phyloP scores from a whole-genome alignment of 2,329 filamentous ascomycete genomes.

The Ascochyta rabiei region DNA sequence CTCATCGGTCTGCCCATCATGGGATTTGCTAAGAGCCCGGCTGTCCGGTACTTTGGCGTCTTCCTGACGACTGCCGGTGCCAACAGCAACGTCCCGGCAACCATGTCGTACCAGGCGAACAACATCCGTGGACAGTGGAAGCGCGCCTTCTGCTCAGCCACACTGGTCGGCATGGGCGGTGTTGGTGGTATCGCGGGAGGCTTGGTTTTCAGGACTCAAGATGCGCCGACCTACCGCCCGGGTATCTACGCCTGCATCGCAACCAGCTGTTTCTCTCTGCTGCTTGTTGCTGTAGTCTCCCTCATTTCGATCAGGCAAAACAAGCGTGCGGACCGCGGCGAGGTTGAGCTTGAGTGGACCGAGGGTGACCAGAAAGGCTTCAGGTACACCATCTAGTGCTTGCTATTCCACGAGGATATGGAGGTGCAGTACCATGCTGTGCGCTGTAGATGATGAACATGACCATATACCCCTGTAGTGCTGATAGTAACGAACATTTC shows the following conservation, averaged over 20 bases:
- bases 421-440: neutral
- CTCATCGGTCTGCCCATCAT: slow-evolving; percentile 75
- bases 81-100: slow-evolving; percentile 76
- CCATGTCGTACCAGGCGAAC: slow-evolving; percentile 83
- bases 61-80: slow-evolving; percentile 78
- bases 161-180: slow-evolving; percentile 76
- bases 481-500: neutral
- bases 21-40: slow-evolving; percentile 65
- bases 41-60: slow-evolving; percentile 73
- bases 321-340: slow-evolving; percentile 48
- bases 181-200: slow-evolving; percentile 79
- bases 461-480: neutral
- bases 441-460: neutral
- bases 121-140: slow-evolving; percentile 92
- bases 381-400: slow-evolving; percentile 38
- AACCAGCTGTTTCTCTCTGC: slow-evolving; percentile 44
- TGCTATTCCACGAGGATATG: neutral
- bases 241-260: slow-evolving; percentile 50
- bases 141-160: slow-evolving; percentile 77
- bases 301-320: slow-evolving; percentile 46
- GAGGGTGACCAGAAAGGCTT: slow-evolving; percentile 44
- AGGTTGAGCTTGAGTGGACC: slow-evolving; percentile 49
- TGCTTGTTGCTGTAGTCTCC: slow-evolving; percentile 42
- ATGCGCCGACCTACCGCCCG: slow-evolving; percentile 44
- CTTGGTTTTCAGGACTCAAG: slow-evolving; percentile 65